Base-by-base conservation (phyloP, 805 yeast species). In the Spathaspora sp. region DNA sequence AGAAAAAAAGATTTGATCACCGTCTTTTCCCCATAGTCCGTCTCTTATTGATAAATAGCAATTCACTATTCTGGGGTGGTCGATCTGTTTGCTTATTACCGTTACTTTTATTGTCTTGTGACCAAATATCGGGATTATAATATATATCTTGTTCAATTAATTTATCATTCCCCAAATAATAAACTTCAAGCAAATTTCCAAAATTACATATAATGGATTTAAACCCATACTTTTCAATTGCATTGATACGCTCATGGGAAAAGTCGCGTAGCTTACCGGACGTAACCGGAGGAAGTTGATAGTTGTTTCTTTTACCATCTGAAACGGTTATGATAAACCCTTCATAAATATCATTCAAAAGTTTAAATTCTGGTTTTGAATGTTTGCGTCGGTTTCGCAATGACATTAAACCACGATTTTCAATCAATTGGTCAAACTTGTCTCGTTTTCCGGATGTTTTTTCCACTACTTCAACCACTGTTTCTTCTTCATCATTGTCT, bases 151-250 rank as follows among this genome's bases (percentile, higher is more conserved):
- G 79, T 56, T 83, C 86, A 23, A 86, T 79, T 55, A 86, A 71
- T 54, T 86, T 89, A 52, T 86, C 90, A 59, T 81, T 85, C 6
- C 96, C 96, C 55, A 87, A 73, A 61, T 86, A 88, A 29, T 89
- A 68, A 31, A 89, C 78, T 62, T 86, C 85, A 78, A 89, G 78
- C 16, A 80, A 65, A 57, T 85, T 86, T 29, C 94, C 96, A 64
- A 87, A 85, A 23, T 84, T 84, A 23, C 86, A 85, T 39, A 87
- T 85, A 18, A 88, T 81, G 0, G 94, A 79, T 59, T 89, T 88
- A 61, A 81, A 89, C 0, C 96, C 96, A 62, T 85, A 87, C 60
- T 82, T 83, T 29, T 76, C 76, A 32, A 86, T 79, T 12, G 87
- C 85, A 1, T 84, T 87, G 14, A 31, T 31, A 23, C 29, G 44